These are phyloP conservation scores for Quercus lobata DNA, from an alignment of 331 rosid species.

Conservation along the genomic window DNA sequence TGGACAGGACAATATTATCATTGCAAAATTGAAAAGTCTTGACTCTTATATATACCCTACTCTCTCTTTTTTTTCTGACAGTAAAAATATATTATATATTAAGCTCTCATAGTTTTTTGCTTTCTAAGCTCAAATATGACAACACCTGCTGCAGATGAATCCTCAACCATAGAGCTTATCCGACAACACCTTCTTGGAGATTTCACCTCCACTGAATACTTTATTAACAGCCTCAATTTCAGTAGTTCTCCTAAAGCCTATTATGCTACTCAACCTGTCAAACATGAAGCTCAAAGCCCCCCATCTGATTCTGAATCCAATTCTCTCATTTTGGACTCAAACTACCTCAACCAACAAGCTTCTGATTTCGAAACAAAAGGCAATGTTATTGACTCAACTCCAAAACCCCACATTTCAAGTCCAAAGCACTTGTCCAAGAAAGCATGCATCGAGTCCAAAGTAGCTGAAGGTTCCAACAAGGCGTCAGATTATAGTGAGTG, in stretches of 20 bases:
- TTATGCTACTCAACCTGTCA: conserved; percentile 21
- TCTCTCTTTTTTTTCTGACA: neutral
- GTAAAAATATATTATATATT: neutral
- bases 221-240: conserved; percentile 10
- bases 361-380: conserved; percentile 18
- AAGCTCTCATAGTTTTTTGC: neutral
- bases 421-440: neutral
- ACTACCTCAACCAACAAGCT: conserved; percentile 2
- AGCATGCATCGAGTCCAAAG: neutral
- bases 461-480: conserved; percentile 5
- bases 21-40: neutral
- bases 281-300: conserved; percentile 43
- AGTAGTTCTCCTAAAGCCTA: neutral
- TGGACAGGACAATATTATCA: neutral
- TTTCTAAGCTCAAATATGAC: conserved; percentile 14
- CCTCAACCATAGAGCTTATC: conserved; percentile 34
- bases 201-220: conserved; percentile 30
- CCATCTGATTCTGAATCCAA: conserved; percentile 34
- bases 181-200: conserved; percentile 55
- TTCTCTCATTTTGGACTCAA: conserved; percentile 20
- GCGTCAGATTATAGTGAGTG: neutral
- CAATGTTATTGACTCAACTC: neutral
- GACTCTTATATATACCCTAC: neutral
- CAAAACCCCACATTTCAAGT: neutral
- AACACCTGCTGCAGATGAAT: conserved; percentile 30